Base-by-base conservation (phyloP, 352 stramenopile species). In the Aphanomyces stellatus region DNA sequence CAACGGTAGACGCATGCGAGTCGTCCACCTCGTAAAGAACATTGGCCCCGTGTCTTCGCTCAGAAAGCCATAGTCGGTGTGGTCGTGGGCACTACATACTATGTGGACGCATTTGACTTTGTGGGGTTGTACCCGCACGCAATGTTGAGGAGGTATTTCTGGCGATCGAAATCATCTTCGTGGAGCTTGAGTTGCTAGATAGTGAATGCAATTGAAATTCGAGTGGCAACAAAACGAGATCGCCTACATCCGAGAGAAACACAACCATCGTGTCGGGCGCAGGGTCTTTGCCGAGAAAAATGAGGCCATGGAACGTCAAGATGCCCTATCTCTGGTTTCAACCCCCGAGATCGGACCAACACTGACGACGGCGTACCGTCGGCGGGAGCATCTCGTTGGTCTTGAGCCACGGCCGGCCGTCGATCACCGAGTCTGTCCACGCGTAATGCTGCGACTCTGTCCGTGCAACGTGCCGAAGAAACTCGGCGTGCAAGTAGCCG, bases 11-110 rank as follows among this genome's bases (percentile, higher is more conserved):
- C n/a, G n/a, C n/a, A n/a, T 53, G 10, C 46, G 25, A 53, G 17
- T 8, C 46, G 37, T 53, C 46, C 24, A 67, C 60, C 60, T 59
- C 13, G 42, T 67, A 27, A 67, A 67, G 24, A 51, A 67, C 28
- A 67, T 57, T 7, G 49, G 49, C 5, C 19, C 19, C 25, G 25
- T 33, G 49, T 57, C 49, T 7, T 35, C 19, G 49, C 19, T 13
- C 42, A 27, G 42, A 5, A 51, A 33, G 22, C 27, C 30, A n/a
- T 57, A 17, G 49, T 46, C 10, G 17, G 17, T 43, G 17, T 57
- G 49, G 19, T 57, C 25, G 49, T 57, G 49, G 22, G 1, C 37
- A 19, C 37, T 46, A 46, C 37, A 51, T 22, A 8, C 42, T 51
- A 7, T 25, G 25, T 24, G 19, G 19, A 24, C 8, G 8, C 6